Percentiles rank a stretch among this genome's conserved stretches.
These are phyloP conservation scores for Rhizopus sp. DNA, from an alignment of 371 early-diverging fungal species.

Conservation along the genomic window DNA sequence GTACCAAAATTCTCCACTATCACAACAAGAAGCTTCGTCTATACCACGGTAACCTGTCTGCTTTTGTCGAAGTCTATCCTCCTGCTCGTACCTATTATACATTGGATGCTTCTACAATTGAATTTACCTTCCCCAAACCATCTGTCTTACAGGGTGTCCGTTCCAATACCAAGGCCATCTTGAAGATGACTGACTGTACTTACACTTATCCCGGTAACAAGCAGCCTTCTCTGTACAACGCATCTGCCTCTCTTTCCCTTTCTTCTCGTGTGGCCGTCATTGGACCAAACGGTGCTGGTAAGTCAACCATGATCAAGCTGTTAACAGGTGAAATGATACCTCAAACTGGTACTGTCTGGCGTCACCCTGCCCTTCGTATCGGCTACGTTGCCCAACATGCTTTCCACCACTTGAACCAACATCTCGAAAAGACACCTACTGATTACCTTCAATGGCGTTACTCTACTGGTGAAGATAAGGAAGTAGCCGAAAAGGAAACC, in stretches of 20 bases:
- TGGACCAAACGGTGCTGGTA: slow-evolving; percentile 85
- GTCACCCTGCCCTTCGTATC: slow-evolving; percentile 74
- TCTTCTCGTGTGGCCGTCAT: slow-evolving; percentile 81
- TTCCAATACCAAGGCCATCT: slow-evolving; percentile 76
- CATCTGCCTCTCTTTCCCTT: slow-evolving; percentile 66
- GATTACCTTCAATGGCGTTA: slow-evolving; percentile 86
- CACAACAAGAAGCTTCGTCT: slow-evolving; percentile 69
- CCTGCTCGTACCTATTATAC: slow-evolving; percentile 73
- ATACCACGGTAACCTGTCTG: slow-evolving; percentile 70
- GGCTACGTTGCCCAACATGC: slow-evolving; percentile 92
- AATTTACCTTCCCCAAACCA: slow-evolving; percentile 78
- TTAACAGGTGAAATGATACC: slow-evolving; percentile 73
- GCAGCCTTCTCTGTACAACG: slow-evolving; percentile 63
- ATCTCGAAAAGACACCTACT: slow-evolving; percentile 79
- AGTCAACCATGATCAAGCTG: slow-evolving; percentile 84
- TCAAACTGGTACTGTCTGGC: slow-evolving; percentile 70
- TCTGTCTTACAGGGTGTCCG: slow-evolving; percentile 74
- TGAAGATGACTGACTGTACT: slow-evolving; percentile 68
- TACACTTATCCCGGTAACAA: slow-evolving; percentile 70
- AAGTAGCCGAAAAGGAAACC: slow-evolving; percentile 75
- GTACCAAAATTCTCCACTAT: slow-evolving; percentile 82
- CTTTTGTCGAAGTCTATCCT: slow-evolving; percentile 61
- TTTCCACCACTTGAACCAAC: slow-evolving; percentile 85
- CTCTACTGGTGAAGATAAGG: slow-evolving; percentile 77
- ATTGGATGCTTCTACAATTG: slow-evolving; percentile 65